Evolutionary conservation across 352 stramenopile species (phyloP), one percentile per base, ranked within the genome.

Genomic region (Aphanomyces astaci): DNA sequence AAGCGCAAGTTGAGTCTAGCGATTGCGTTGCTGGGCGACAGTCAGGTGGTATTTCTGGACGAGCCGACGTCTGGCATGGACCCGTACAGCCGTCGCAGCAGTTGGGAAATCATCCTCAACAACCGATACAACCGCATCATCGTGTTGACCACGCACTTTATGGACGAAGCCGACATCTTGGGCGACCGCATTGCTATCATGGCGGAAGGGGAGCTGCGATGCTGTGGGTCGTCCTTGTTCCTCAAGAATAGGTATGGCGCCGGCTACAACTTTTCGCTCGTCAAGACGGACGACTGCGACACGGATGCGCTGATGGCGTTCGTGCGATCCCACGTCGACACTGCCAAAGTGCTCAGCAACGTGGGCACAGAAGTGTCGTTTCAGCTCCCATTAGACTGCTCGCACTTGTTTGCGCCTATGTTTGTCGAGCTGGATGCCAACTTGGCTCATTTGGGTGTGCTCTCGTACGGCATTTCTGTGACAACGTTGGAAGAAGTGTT

Each of bases 1-100:
- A 99, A 99, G 76, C 84, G 96, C 49, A 98, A 99, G 71, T 76
- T 99, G 4, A 95, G 74, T 63, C 81, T 99, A 30, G 96, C 92
- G 17, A 92, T 99, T 33, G 92, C 95, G 3, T 92, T 99, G 64
- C 92, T 98, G 66, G 96, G 96, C 24, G 90, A 96, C 69, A 89
- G 80, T 63, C 92, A 94, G 40, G 75, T 96, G 27, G 81, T 96
- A 32, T 92, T 96, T 28, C 72, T 97, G 48, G 90, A 98, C 60
- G 91, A 98, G 62, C 95, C 95, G 9, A 98, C 95, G 10, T 88
- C 79, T 3, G 64, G 53, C 48, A 68, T 71, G 53, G 53, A 64
- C 30, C 64, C 53, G n/a, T 64, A 71, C 53, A 67, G 53, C n/a
- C 53, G 64, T 33, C 64, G 64, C 11, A 22, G 27, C 7, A 66